phyloP scores from a whole-genome alignment of 139 green algal species.

The Prasinococcaceae sp. region DNA sequence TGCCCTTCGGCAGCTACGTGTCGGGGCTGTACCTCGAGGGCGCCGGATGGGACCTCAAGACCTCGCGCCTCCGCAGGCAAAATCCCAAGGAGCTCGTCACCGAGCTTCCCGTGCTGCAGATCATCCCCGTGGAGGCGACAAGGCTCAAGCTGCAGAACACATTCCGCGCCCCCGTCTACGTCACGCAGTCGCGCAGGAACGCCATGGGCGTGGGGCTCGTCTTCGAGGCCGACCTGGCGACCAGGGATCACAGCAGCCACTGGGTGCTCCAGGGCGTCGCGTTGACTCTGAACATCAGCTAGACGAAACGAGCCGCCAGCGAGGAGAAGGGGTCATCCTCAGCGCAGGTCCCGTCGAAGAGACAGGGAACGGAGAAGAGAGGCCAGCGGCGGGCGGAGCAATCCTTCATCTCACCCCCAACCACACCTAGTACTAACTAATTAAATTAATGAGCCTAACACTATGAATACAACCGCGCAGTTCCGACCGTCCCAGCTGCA shows the following conservation, averaged over 20 bases:
- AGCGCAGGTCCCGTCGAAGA: too few species aligned
- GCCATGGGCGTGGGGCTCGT: conserved; percentile 71
- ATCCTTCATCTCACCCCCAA: too few species aligned
- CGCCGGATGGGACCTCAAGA: conserved; percentile 52
- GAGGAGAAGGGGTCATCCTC: too few species aligned
- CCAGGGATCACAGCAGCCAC: conserved; percentile 51
- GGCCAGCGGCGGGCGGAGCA: too few species aligned
- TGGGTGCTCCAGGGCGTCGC: conserved; percentile 74
- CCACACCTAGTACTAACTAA: too few species aligned
- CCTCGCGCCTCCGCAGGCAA: conserved; percentile 37
- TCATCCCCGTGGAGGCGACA: conserved; percentile 62
- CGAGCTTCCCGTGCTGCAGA: conserved; percentile 64
- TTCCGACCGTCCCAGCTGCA: too few species aligned
- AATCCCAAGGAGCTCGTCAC: conserved; percentile 56
- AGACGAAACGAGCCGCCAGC: too few species aligned
- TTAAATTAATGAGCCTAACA: too few species aligned
- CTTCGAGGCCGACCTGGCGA: conserved; percentile 63
- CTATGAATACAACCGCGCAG: too few species aligned
- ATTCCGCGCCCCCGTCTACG: conserved; percentile 65
- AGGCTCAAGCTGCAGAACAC: conserved; percentile 57
- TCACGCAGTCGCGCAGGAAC: conserved; percentile 60
- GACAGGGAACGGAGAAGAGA: too few species aligned
- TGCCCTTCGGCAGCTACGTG: conserved; percentile 57
- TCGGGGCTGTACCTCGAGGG: conserved; percentile 68
- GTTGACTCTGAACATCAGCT: conserved; percentile 57